phyloP scores from a whole-genome alignment of 345 rosid species.

The Pistacia atlantica region DNA sequence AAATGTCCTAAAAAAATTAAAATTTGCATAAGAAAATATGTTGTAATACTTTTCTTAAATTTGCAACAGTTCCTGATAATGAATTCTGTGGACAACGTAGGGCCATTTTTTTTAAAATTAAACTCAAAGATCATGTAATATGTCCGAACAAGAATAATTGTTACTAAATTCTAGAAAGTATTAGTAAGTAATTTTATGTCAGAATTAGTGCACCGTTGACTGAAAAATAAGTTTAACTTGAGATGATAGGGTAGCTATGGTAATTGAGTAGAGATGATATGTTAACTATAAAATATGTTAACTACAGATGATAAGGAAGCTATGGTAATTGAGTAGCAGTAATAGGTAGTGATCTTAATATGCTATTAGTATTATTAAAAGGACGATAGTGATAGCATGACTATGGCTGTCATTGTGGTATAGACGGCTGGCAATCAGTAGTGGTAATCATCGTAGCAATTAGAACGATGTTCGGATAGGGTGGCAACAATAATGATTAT shows the following conservation, averaged over 20 bases:
- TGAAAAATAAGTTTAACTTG: too few species aligned
- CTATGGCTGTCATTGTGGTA: neutral
- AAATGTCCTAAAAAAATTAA: too few species aligned
- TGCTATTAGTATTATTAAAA: too few species aligned
- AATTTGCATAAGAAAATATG: too few species aligned
- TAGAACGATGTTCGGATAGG: too few species aligned
- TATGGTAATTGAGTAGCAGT: neutral
- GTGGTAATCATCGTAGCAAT: neutral
- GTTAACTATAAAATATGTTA: neutral
- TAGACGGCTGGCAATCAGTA: neutral
- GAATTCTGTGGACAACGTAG: neutral
- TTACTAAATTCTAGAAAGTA: too few species aligned
- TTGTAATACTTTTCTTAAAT: too few species aligned
- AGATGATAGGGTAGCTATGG: too few species aligned
- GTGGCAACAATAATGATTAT: too few species aligned
- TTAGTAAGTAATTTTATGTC: too few species aligned
- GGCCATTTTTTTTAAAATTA: neutral
- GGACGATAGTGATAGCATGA: neutral
- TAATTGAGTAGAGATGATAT: too few species aligned
- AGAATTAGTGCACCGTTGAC: neutral
- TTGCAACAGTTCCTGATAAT: neutral
- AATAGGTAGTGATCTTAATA: neutral
- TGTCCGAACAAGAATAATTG: too few species aligned
- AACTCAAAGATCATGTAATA: neutral
- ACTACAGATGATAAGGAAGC: neutral